Evolutionary conservation across 1,139 yeast genomes (phyloP).

Genomic region (Blastobotrys serpentis): DNA sequence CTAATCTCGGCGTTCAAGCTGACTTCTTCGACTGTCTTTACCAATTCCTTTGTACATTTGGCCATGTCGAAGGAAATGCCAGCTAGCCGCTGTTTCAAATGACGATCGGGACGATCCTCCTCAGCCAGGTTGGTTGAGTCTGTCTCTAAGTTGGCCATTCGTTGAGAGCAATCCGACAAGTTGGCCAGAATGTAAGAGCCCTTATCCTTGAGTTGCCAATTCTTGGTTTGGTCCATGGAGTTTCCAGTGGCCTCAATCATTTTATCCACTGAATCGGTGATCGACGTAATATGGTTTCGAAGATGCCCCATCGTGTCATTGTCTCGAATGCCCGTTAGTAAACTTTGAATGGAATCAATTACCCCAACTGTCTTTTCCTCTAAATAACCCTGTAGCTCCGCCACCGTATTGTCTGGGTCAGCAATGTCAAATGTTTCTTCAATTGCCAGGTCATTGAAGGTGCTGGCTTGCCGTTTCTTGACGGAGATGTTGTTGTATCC

Average conservation of each 20-base stretch:
- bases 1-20: constrained; percentile 78
- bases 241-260: constrained; percentile 90
- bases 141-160: constrained; percentile 48
- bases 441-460: neutral
- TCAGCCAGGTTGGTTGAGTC: constrained; percentile 46
- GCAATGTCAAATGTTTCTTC: constrained; percentile 64
- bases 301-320: constrained; percentile 75
- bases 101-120: constrained; percentile 70
- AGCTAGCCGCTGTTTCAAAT: constrained; percentile 87
- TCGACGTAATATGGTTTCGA: constrained; percentile 68
- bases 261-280: constrained; percentile 71
- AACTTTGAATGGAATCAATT: constrained; percentile 81
- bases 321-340: constrained; percentile 49
- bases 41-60: constrained; percentile 91
- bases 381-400: constrained; percentile 77
- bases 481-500: constrained; percentile 5
- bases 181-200: constrained; percentile 89
- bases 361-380: constrained; percentile 95
- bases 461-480: constrained; percentile 6
- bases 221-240: constrained; percentile 86
- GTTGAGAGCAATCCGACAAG: constrained; percentile 76
- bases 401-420: constrained; percentile 80
- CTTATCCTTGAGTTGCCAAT: constrained; percentile 72
- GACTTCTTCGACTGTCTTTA: constrained; percentile 93
- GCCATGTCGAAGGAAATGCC: constrained; percentile 97